Evolutionary conservation across 129 eudicot genomes (phyloP).

Genomic region (Arctium lappa): DNA sequence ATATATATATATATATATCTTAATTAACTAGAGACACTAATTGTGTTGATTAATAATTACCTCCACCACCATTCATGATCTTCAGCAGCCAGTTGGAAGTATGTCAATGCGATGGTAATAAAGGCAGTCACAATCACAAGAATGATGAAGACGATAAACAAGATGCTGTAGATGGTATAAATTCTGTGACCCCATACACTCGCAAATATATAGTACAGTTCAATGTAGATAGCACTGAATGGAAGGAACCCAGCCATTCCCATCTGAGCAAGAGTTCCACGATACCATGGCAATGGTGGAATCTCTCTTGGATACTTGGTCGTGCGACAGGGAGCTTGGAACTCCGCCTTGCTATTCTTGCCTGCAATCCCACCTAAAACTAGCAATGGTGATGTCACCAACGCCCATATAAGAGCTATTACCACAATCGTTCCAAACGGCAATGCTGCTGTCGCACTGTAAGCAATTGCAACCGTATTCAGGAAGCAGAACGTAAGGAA

Average conservation of each 20-base stretch:
- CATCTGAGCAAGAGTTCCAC: slow-evolving; percentile 74
- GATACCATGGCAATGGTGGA: slow-evolving; percentile 74
- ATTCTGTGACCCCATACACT: slow-evolving; percentile 85
- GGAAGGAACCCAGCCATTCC: slow-evolving; percentile 87
- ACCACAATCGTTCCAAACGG: slow-evolving; percentile 71
- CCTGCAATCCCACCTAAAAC: slow-evolving; percentile 75
- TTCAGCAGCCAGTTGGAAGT: slow-evolving; percentile 77
- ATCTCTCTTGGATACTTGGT: slow-evolving; percentile 72
- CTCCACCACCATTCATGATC: slow-evolving; percentile 92
- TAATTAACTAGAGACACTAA: neutral
- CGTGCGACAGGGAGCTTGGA: slow-evolving; percentile 69
- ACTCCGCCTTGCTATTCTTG: slow-evolving; percentile 65
- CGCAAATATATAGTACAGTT: slow-evolving; percentile 73
- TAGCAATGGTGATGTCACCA: slow-evolving; percentile 67
- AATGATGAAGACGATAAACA: slow-evolving; percentile 74
- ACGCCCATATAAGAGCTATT: slow-evolving; percentile 59
- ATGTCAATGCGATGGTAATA: slow-evolving; percentile 68
- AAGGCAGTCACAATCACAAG: slow-evolving; percentile 72
- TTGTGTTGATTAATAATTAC: slow-evolving; percentile 11
- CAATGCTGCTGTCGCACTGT: slow-evolving; percentile 63
- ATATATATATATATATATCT: neutral
- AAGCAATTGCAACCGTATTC: slow-evolving; percentile 59
- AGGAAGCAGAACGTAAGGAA: slow-evolving; percentile 64
- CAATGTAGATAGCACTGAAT: slow-evolving; percentile 75
- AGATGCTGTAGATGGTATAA: slow-evolving; percentile 70